Evolutionary conservation across 352 stramenopile species (phyloP), one percentile per base, ranked within the genome.

Genomic region (Elongisporangium prolatum): DNA sequence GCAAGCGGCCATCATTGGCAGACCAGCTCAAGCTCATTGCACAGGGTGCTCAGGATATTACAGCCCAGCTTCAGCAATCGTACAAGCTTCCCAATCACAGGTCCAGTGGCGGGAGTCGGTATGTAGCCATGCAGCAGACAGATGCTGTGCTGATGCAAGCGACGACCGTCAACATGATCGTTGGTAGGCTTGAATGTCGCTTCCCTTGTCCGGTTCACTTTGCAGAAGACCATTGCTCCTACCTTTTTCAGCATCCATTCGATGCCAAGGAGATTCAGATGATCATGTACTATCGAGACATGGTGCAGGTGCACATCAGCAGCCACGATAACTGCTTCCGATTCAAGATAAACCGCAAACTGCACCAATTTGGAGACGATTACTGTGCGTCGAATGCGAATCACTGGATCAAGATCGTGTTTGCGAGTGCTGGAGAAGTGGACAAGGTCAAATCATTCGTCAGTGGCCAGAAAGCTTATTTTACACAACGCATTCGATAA

Each of bases 251-350:
- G 64, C 79, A 91, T n/a, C 77, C 81, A 20, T 89, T 85, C 21
- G 71, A 77, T 49, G 38, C 76, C 40, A 86, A 84, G 25, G 79
- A 89, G 54, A 68, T 91, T 38, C 58, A 79, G 13, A 91, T 90
- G 78, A 54, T 88, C 60, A 91, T 89, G 77, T 89, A 76, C 69
- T 87, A 88, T 61, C 77, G 74, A 34, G 77, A 91, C 51, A 89
- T 91, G 79, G 47, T 64, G 52, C 66, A 86, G 18, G 56, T 69
- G 3, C 70, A 67, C 52, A 50, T 88, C n/a, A 67, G 59, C n/a
- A 21, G 71, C 9, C 52, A 61, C 48, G 77, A 86, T 17, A 60
- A 67, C 21, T 71, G 63, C 51, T 76, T 89, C 52, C 65, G 65
- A 5, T 91, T 91, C 55, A 68, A 74, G 2, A 56, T 88, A 38